phyloP scores from a whole-genome alignment of 768 basidiomycete genomes.

The Leccinellum luteum region DNA sequence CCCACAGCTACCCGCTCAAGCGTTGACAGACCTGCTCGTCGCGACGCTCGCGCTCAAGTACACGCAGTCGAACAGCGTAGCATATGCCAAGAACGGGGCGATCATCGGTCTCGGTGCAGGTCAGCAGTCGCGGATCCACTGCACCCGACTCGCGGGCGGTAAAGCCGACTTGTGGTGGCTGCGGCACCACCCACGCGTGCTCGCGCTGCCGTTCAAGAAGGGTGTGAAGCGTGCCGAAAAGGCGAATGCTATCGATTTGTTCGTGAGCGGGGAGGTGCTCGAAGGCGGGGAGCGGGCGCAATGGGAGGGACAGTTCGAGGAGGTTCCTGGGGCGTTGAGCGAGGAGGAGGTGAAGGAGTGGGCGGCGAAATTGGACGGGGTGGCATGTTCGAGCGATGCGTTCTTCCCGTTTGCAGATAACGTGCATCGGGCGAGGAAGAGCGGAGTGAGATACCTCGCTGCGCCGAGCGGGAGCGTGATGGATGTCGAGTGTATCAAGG shows the following conservation, averaged over 20 bases:
- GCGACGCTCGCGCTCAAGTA: conserved; percentile 97
- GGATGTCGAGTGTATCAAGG: conserved; percentile 95
- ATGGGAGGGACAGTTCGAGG: conserved; percentile 89
- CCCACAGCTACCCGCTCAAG: conserved; percentile 66
- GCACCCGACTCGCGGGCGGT: conserved; percentile 93
- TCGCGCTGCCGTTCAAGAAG: conserved; percentile 92
- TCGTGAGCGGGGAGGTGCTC: conserved; percentile 84
- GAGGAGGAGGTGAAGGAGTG: conserved; percentile 73
- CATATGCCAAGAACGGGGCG: conserved; percentile 89
- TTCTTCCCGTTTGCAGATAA: conserved; percentile 99
- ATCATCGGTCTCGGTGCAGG: conserved; percentile 96
- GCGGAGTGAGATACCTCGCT: conserved; percentile 89
- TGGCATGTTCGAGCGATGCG: conserved; percentile 93
- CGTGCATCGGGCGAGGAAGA: conserved; percentile 88
- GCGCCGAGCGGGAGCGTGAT: conserved; percentile 94
- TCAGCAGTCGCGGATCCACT: conserved; percentile 98
- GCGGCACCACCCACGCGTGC: conserved; percentile 92
- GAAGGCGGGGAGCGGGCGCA: conserved; percentile 87
- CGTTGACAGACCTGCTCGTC: conserved; percentile 89
- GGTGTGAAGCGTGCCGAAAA: conserved; percentile 98
- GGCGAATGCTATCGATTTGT: conserved; percentile 97
- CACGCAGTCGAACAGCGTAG: conserved; percentile 98
- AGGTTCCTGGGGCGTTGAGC: conserved; percentile 59
- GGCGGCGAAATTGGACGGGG: conserved; percentile 71
- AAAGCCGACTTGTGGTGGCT: conserved; percentile 99